Base-by-base conservation (phyloP, 2,329 filamentous ascomycete species). In the Sodiomyces alkalinus region DNA sequence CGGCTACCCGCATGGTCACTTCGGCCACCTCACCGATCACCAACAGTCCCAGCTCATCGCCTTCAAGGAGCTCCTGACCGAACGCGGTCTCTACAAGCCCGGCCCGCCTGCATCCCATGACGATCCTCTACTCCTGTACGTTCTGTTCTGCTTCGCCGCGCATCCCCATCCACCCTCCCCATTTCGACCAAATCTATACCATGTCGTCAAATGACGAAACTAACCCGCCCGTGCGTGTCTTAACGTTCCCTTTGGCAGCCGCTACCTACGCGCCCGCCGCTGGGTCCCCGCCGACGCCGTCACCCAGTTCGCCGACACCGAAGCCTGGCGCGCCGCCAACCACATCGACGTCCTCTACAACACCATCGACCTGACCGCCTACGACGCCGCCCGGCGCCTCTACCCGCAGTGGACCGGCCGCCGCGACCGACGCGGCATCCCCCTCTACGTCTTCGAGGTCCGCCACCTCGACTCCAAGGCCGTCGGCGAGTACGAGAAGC, bases 361-460 rank as follows among this genome's bases (percentile, higher is more conserved):
- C 47, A 86, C 80, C 18, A 92, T 94, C 44, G 82, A 92, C 33
- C 55, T 86, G 14, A 70, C 81, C 3, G 77, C 83, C 31, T 94
- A 86, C 48, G 83, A 93, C 52, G 65, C 79, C 44, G 79, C 80
- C 35, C 66, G 79, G 32, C 65, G 72, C 40, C 63, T 94, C 79
- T 93, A 93, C 47, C 85, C 86, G 15, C 83, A 93, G 71, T 94
- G 85, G 80, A 92, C 82, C 13, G 87, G 87, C 31, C 79, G 85
- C 39, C 73, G 86, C 41, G 87, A 94, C 55, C 79, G 74, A n/a
- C 34, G 85, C 41, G 87, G 87, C 40, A 93, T 93, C 37, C 87
- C 87, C 6, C 67, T 94, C 41, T 94, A 90, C 53, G 70, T 94
- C 35, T 94, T 80, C 54, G 81, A 92, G 54, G 82, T 94, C 49